A percentile compares a stretch with the other conserved stretches of the same genome.
phyloP scores from a whole-genome alignment of 129 eudicot genomes.

The Smallanthus sonchifolius region DNA sequence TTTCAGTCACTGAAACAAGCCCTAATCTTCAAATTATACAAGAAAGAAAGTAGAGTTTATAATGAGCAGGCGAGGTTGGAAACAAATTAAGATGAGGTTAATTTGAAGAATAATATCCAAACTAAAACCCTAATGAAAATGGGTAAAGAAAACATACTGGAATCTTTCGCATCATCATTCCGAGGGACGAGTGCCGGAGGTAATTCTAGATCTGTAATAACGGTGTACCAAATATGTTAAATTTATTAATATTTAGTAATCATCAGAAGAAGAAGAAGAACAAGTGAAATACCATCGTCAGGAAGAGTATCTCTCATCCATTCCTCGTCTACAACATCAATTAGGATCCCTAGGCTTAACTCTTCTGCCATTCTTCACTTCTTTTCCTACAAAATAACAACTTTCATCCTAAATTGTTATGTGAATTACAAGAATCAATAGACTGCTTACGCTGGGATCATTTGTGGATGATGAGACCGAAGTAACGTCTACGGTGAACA shows the following conservation, averaged over 20 bases:
- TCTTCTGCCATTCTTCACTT: conserved; percentile 49
- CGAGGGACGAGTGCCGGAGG: conserved; percentile 71
- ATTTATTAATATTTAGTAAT: neutral
- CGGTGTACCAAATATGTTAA: too few relatives aligned
- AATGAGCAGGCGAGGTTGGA: too few relatives aligned
- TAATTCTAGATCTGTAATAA: conserved; percentile 57
- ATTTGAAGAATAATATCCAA: neutral
- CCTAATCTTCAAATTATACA: too few relatives aligned
- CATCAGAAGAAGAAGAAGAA: too few relatives aligned
- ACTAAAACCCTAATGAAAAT: neutral
- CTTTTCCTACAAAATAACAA: neutral
- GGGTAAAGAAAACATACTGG: conserved; percentile 55
- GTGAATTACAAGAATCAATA: too few relatives aligned
- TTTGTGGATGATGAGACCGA: too few relatives aligned
- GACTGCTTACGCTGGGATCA: too few relatives aligned
- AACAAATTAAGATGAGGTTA: neutral
- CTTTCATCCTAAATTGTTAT: too few relatives aligned
- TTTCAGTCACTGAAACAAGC: too few relatives aligned
- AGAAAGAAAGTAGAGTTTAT: too few relatives aligned
- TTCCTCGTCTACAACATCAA: conserved; percentile 88
- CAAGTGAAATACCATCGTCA: conserved; percentile 51
- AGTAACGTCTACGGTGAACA: too few relatives aligned
- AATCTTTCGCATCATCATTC: conserved; percentile 75
- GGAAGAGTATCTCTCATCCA: conserved; percentile 98
- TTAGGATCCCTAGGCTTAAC: conserved; percentile 65